Conservation (phyloP, 2,329 filamentous ascomycete genomes). For the Metarhizium anisopliae region DNA sequence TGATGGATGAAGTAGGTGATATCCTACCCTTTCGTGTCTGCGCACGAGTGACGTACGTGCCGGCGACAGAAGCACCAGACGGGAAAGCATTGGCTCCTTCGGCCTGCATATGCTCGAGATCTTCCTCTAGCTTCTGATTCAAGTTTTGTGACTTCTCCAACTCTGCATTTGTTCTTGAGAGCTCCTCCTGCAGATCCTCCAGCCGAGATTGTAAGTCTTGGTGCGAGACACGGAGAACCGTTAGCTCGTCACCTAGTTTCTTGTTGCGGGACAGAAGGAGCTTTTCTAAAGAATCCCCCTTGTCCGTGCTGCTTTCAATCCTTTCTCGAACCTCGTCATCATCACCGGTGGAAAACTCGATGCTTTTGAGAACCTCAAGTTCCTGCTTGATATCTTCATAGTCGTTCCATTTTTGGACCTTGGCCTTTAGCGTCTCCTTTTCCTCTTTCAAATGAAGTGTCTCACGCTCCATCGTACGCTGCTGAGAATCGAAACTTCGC, state of each 20-base stretch:
- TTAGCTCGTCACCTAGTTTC: slow-evolving; percentile 89
- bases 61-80: slow-evolving; percentile 84
- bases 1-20: slow-evolving; percentile 95
- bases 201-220: slow-evolving; percentile 80
- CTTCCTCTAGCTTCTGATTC: slow-evolving; percentile 83
- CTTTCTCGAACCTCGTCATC: slow-evolving; percentile 56
- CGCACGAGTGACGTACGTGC: slow-evolving; percentile 67
- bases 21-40: slow-evolving; percentile 58
- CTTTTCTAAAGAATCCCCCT: slow-evolving; percentile 80
- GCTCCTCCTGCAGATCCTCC: slow-evolving; percentile 71
- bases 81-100: slow-evolving; percentile 78
- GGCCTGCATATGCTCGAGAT: slow-evolving; percentile 78
- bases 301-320: slow-evolving; percentile 27
- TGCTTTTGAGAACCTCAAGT: slow-evolving; percentile 92
- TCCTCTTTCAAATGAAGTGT: slow-evolving; percentile 67
- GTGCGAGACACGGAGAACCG: slow-evolving; percentile 85
- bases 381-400: slow-evolving; percentile 97
- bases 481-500: slow-evolving; percentile 63
- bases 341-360: slow-evolving; percentile 88
- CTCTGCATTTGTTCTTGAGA: slow-evolving; percentile 75
- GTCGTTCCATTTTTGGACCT: slow-evolving; percentile 82
- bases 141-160: slow-evolving; percentile 77
- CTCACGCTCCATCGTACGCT: slow-evolving; percentile 75
- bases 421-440: slow-evolving; percentile 67
- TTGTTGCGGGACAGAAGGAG: slow-evolving; percentile 89